phyloP scores from a whole-genome alignment of 371 early-diverging fungal genomes.

The Apophysomyces variabilis region DNA sequence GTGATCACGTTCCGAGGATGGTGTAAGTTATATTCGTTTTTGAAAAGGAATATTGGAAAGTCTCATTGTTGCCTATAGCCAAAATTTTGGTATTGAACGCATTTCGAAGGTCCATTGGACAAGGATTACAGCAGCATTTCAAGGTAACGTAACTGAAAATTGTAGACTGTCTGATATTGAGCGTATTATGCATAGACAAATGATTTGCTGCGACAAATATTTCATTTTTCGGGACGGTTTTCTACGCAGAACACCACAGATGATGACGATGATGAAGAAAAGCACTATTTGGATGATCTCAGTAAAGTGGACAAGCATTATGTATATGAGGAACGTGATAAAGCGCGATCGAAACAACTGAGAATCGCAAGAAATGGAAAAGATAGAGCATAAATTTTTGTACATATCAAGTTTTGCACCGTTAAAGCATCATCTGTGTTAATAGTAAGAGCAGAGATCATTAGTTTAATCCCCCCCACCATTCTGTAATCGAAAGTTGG shows the following conservation, averaged over 20 bases:
- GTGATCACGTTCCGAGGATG: slow-evolving; percentile 54
- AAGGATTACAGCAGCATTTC: slow-evolving; percentile 44
- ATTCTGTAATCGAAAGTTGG: too few species aligned
- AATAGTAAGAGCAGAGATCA: not conserved
- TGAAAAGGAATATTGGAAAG: not conserved
- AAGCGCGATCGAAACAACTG: slow-evolving; percentile 38
- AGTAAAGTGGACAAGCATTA: slow-evolving; percentile 44
- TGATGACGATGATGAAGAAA: slow-evolving; percentile 29
- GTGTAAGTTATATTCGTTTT: slow-evolving; percentile 29
- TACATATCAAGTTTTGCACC: not conserved
- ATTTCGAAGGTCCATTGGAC: slow-evolving; percentile 38
- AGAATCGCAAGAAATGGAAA: slow-evolving; percentile 35
- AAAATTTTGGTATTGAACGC: slow-evolving; percentile 38
- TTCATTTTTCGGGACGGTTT: slow-evolving; percentile 28
- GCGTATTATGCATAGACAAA: slow-evolving; percentile 19
- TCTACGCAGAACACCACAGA: slow-evolving; percentile 13
- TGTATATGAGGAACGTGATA: slow-evolving; percentile 38
- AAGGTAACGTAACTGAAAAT: slow-evolving; percentile 14
- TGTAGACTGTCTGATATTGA: not conserved
- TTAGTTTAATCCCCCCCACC: not conserved
- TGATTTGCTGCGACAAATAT: slow-evolving; percentile 35
- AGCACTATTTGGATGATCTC: slow-evolving; percentile 13
- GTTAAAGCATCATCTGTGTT: not conserved
- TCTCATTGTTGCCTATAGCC: slow-evolving; percentile 16
- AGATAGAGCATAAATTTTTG: slow-evolving; percentile 20